Base-by-base conservation (phyloP, 208 protist genomes). In the Crithidia bombi region DNA sequence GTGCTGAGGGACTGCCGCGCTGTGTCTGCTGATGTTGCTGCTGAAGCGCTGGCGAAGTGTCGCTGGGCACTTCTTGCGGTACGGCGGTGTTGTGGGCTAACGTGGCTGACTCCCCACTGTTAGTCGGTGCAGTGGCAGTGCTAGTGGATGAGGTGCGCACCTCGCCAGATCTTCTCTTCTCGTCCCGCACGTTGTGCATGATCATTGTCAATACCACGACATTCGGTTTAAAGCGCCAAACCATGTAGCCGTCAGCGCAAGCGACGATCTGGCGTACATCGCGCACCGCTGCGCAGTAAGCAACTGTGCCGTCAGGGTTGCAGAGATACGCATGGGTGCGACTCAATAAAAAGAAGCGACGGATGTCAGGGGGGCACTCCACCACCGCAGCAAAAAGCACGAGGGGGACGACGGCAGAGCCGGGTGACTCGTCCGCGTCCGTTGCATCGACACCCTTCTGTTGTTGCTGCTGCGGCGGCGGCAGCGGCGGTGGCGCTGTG, bases 261-360 rank as follows among this genome's bases (percentile, higher is more conserved):
- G 39, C 36, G 14, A 69, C 52, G 26, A 69, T 47, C 32, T 69
- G 64, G 0, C 52, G 64, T 12, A 69, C 30, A n/a, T 58, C 64
- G 39, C 12, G 39, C 5, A 69, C 26, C 6, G 64, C 49, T 1
- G 51, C 64, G 64, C 64, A 69, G 52, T 69, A 69, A 17, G 64
- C 64, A 7, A 69, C 36, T 5, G 25, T 46, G 49, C 64, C 64
- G 51, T 61, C 39, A 14, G 25, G 39, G 5, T 69, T 52, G 51
- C 64, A 69, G 25, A 69, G 30, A n/a, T 69, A 69, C 10, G 38
- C 64, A 41, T 69, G 64, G 4, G 64, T 69, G 64, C 64, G 50
- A 17, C 64, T 69, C 25, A 61, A 17, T 0, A 69, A 10, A 5
- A 69, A 32, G n/a, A 14, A 59, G 28, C 64, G 64, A n/a, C 35